phyloP scores from a whole-genome alignment of 1,139 yeast species.

The Petasospora rhodanensis region DNA sequence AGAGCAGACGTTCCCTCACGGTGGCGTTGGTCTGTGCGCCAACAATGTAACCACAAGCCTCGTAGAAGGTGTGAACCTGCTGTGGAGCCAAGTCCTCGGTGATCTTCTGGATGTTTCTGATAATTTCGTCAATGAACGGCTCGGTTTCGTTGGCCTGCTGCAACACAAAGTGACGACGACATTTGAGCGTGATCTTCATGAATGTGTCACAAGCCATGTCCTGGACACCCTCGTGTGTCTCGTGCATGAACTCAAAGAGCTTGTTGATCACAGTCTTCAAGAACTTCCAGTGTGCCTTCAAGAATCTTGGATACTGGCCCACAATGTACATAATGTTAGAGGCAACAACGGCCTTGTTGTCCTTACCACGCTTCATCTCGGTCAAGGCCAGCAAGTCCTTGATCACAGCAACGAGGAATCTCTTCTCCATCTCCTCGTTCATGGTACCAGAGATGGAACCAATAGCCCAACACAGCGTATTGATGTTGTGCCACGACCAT shows the following conservation, averaged over 20 bases:
- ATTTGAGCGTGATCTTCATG: slow-evolving; percentile 89
- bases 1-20: slow-evolving; percentile 66
- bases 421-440: slow-evolving; percentile 97
- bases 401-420: slow-evolving; percentile 87
- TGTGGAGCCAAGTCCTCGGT: slow-evolving; percentile 95
- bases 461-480: slow-evolving; percentile 98
- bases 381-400: slow-evolving; percentile 87
- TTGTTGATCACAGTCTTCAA: slow-evolving; percentile 93
- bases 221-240: slow-evolving; percentile 98
- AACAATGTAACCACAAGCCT: slow-evolving; percentile 93
- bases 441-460: slow-evolving; percentile 98
- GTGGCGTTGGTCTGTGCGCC: slow-evolving; percentile 72
- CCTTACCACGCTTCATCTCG: slow-evolving; percentile 95
- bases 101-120: slow-evolving; percentile 72
- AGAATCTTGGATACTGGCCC: slow-evolving; percentile 96
- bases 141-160: slow-evolving; percentile 83
- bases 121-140: slow-evolving; percentile 90
- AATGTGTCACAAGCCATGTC: slow-evolving; percentile 99
- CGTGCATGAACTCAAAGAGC: slow-evolving; percentile 97
- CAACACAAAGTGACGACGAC: slow-evolving; percentile 92
- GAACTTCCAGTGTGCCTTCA: slow-evolving; percentile 97
- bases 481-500: slow-evolving; percentile 99
- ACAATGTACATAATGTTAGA: slow-evolving; percentile 98
- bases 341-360: slow-evolving; percentile 97
- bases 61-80: slow-evolving; percentile 96